These are phyloP conservation scores for Trametes gibbosa DNA, from an alignment of 768 basidiomycete species.

Conservation along the genomic window DNA sequence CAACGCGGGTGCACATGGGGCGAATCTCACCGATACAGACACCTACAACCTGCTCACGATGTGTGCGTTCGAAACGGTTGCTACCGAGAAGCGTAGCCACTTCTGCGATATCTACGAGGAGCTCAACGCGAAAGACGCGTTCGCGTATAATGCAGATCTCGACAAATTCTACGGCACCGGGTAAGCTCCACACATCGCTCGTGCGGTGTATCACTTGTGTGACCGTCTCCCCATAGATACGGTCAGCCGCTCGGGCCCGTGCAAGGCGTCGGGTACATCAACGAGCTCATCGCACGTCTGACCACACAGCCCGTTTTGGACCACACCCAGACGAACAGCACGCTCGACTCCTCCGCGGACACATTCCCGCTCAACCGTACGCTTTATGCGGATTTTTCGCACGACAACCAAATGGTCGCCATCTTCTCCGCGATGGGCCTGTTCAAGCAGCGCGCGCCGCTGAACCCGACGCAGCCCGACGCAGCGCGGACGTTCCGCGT, in stretches of 20 bases:
- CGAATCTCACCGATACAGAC: conserved; percentile 54
- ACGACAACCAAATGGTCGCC: conserved; percentile 83
- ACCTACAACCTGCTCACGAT: conserved; percentile 61
- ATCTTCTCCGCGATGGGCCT: conserved; percentile 63
- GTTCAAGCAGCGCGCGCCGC: conserved; percentile 26
- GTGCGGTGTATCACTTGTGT: conserved; percentile 32
- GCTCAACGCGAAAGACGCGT: conserved; percentile 54
- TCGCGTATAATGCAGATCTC: conserved; percentile 71
- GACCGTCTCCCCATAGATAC: conserved; percentile 39
- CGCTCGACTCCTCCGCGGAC: conserved; percentile 55
- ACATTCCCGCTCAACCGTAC: conserved; percentile 72
- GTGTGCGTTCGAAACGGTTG: conserved; percentile 76
- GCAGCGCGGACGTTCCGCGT: conserved; percentile 45
- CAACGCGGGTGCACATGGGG: conserved; percentile 59
- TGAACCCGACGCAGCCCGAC: conserved; percentile 26
- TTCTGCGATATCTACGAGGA: conserved; percentile 70
- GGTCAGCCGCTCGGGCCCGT: conserved; percentile 69
- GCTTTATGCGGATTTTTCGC: conserved; percentile 79
- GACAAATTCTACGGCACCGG: conserved; percentile 79
- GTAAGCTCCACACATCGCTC: conserved; percentile 33
- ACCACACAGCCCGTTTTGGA: conserved; percentile 60
- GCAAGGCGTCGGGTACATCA: conserved; percentile 84
- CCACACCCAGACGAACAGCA: conserved; percentile 72
- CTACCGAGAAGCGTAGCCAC: conserved; percentile 48
- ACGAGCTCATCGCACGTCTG: conserved; percentile 82